Conservation (phyloP, 768 basidiomycete genomes). For the Lenzites betulinus region DNA sequence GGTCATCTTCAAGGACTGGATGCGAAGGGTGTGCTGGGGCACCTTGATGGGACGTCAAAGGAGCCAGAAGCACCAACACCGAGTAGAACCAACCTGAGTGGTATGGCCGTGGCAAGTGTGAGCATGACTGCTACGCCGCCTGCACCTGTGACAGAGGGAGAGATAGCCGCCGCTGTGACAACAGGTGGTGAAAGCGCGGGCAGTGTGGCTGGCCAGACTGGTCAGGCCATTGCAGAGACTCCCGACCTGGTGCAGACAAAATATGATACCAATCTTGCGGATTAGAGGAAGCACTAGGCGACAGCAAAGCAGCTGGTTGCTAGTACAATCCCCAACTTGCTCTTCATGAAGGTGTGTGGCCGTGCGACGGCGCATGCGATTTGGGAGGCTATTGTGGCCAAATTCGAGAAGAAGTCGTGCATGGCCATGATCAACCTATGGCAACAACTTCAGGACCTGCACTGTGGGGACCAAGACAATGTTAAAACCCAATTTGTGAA, state of each 20-base stretch:
- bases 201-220: neutral
- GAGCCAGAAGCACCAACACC: neutral
- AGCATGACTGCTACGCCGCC: neutral
- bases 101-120: neutral
- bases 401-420: conserved; percentile 32
- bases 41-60: conserved; percentile 1
- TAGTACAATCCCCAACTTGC: conserved; percentile 36
- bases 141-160: neutral
- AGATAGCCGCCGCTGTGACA: neutral
- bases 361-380: conserved; percentile 27
- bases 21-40: neutral
- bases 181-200: neutral
- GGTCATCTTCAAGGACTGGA: conserved; percentile 6
- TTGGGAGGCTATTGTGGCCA: conserved; percentile 31
- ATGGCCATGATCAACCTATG: conserved; percentile 36
- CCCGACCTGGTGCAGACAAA: neutral
- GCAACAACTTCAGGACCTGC: conserved; percentile 28
- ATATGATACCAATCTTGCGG: conserved; percentile 28
- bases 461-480: conserved; percentile 35
- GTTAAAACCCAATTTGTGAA: conserved; percentile 35
- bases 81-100: neutral
- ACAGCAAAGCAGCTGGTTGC: conserved; percentile 36
- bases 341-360: conserved; percentile 34
- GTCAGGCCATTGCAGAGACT: neutral
- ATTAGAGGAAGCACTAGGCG: conserved; percentile 31